Percentiles rank a stretch among this genome's conserved stretches.
phyloP scores from a whole-genome alignment of 2,329 filamentous ascomycete genomes.

The Aspergillus tubingensis region DNA sequence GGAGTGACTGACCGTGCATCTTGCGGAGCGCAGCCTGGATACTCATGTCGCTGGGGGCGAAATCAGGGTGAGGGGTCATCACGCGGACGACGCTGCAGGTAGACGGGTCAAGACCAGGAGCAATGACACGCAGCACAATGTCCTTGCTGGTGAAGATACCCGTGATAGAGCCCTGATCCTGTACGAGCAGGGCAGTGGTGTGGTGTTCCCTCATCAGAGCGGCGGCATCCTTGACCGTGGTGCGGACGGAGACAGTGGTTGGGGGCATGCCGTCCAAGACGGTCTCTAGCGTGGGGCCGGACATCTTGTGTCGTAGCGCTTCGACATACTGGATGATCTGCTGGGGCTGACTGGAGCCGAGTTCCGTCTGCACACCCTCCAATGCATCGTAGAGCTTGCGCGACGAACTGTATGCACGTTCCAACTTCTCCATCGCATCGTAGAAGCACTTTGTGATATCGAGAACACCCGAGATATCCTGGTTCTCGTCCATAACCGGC shows the following conservation, averaged over 20 bases:
- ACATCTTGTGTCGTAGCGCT: slow-evolving; percentile 94
- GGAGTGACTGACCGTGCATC: slow-evolving; percentile 80
- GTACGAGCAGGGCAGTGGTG: slow-evolving; percentile 92
- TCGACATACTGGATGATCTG: slow-evolving; percentile 99
- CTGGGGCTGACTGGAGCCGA: slow-evolving; percentile 93
- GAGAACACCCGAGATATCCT: slow-evolving; percentile 95
- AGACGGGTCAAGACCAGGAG: slow-evolving; percentile 86
- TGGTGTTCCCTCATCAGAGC: slow-evolving; percentile 98
- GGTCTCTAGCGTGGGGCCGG: slow-evolving; percentile 90
- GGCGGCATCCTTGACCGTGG: slow-evolving; percentile 93
- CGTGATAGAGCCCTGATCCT: slow-evolving; percentile 95
- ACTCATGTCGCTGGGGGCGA: slow-evolving; percentile 98
- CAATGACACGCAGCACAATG: slow-evolving; percentile 95
- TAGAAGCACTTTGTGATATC: slow-evolving; percentile 99
- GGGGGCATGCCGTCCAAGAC: slow-evolving; percentile 90
- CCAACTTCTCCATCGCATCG: slow-evolving; percentile 99
- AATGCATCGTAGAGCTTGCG: slow-evolving; percentile 95
- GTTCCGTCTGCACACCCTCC: slow-evolving; percentile 95
- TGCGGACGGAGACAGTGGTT: slow-evolving; percentile 91
- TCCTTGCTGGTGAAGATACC: slow-evolving; percentile 99
- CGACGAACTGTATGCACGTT: slow-evolving; percentile 97
- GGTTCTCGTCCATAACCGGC: slow-evolving; percentile 99
- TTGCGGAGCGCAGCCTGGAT: slow-evolving; percentile 97
- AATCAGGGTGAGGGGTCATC: slow-evolving; percentile 98
- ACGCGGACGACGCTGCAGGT: slow-evolving; percentile 98